phyloP scores from a whole-genome alignment of 2,329 filamentous ascomycete genomes.

The Tolypocladium paradoxum region DNA sequence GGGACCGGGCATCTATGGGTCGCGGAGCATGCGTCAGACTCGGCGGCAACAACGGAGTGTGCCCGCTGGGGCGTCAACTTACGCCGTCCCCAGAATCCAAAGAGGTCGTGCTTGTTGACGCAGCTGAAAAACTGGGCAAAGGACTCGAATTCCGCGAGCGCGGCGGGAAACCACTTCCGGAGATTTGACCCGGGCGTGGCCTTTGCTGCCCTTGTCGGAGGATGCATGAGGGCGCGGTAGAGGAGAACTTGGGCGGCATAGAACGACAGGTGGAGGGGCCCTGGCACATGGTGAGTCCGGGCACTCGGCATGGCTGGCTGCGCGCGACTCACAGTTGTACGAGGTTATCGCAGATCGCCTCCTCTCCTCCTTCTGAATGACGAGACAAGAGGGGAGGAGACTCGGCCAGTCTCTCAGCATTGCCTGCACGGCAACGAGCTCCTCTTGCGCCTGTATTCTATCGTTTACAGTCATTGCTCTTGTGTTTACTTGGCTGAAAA shows the following conservation, averaged over 20 bases:
- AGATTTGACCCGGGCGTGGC: slow-evolving; percentile 22
- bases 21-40: background rate
- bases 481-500: slow-evolving; percentile 14
- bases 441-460: slow-evolving; percentile 7
- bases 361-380: slow-evolving; percentile 11
- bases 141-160: slow-evolving; percentile 23
- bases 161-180: slow-evolving; percentile 21
- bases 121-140: slow-evolving; percentile 27
- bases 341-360: slow-evolving; percentile 5
- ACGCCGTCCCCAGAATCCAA: slow-evolving; percentile 34
- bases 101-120: slow-evolving; percentile 23
- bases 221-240: slow-evolving; percentile 33
- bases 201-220: slow-evolving; percentile 30
- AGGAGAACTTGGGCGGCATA: slow-evolving; percentile 30
- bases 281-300: slow-evolving; percentile 7
- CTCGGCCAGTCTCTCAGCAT: slow-evolving; percentile 24
- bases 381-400: slow-evolving; percentile 23
- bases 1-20: slow-evolving; percentile 23
- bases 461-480: slow-evolving; percentile 6
- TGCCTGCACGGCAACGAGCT: slow-evolving; percentile 15
- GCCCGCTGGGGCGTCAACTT: slow-evolving; percentile 10
- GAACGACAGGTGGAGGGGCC: slow-evolving; percentile 30
- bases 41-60: background rate
- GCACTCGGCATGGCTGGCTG: no score
- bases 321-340: slow-evolving; percentile 12